Evolutionary conservation across 192 early-diverging fungal species (phyloP).

Genomic region (Cetraspora pellucida): DNA sequence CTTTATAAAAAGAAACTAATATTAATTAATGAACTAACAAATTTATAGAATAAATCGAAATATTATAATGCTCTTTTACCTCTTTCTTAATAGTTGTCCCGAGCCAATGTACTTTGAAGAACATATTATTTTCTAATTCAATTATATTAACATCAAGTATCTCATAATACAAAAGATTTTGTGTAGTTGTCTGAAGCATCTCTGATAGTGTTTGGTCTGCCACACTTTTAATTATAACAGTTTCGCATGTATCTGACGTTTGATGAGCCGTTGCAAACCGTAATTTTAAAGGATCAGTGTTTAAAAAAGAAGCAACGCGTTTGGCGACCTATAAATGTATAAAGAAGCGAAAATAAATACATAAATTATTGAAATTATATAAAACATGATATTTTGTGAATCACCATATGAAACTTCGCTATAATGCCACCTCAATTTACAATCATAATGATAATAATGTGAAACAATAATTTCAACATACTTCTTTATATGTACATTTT

Average conservation of each 20-base stretch:
- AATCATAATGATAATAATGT: too few relatives aligned
- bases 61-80: too few relatives aligned
- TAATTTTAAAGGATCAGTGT: slow-evolving; percentile 70
- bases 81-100: slow-evolving; percentile 70
- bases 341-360: slow-evolving; percentile 36
- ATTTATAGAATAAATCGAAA: too few relatives aligned
- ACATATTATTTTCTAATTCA: slow-evolving; percentile 82
- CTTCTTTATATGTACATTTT: slow-evolving; percentile 67
- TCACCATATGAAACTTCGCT: too few relatives aligned
- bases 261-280: slow-evolving; percentile 60
- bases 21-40: too few relatives aligned
- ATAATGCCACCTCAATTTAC: too few relatives aligned
- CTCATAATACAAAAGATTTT: slow-evolving; percentile 75
- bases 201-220: slow-evolving; percentile 42
- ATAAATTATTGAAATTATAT: too few relatives aligned
- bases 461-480: slow-evolving; percentile 11
- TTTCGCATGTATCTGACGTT: slow-evolving; percentile 38
- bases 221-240: slow-evolving; percentile 31
- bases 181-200: slow-evolving; percentile 43
- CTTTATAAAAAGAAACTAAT: too few relatives aligned
- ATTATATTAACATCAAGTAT: slow-evolving; percentile 72
- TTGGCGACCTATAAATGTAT: slow-evolving; percentile 57
- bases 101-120: slow-evolving; percentile 68
- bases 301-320: slow-evolving; percentile 62
- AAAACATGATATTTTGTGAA: too few relatives aligned